Evolutionary conservation across 2,329 filamentous ascomycete genomes (phyloP).

Genomic region (Fusarium sp.): DNA sequence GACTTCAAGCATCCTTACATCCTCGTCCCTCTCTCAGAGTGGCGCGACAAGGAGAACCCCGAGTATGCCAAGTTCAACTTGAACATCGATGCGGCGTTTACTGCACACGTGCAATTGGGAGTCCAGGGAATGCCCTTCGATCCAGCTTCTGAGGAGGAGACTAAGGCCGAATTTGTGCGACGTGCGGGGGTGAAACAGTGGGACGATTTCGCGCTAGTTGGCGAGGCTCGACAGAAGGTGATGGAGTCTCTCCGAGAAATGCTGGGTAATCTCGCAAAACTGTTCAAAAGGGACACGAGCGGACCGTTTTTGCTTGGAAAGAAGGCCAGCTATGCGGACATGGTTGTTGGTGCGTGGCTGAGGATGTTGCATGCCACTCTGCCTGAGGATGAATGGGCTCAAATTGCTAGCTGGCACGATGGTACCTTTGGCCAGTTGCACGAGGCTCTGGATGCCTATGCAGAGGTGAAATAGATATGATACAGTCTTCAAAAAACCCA

Average conservation of each 20-base stretch:
- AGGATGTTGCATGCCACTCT: slow-evolving; percentile 57
- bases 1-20: slow-evolving; percentile 34
- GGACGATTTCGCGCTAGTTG: slow-evolving; percentile 55
- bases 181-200: slow-evolving; percentile 58
- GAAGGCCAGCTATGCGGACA: slow-evolving; percentile 63
- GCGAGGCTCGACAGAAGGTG: slow-evolving; percentile 55
- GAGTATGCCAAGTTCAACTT: slow-evolving; percentile 64
- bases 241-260: slow-evolving; percentile 54
- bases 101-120: slow-evolving; percentile 56
- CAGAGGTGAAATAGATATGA: slow-evolving; percentile 44
- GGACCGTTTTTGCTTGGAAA: slow-evolving; percentile 63
- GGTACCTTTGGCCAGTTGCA: slow-evolving; percentile 63
- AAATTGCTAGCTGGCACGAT: slow-evolving; percentile 60
- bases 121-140: slow-evolving; percentile 61
- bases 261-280: slow-evolving; percentile 56
- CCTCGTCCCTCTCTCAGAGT: slow-evolving; percentile 52
- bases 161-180: slow-evolving; percentile 60
- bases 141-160: slow-evolving; percentile 57
- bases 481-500: neutral
- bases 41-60: slow-evolving; percentile 41
- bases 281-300: slow-evolving; percentile 53
- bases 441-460: slow-evolving; percentile 57
- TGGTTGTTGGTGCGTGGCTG: slow-evolving; percentile 69
- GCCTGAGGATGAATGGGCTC: slow-evolving; percentile 60
- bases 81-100: slow-evolving; percentile 66